phyloP scores from a whole-genome alignment of 345 rosid species.

The Lepidium didymum region DNA sequence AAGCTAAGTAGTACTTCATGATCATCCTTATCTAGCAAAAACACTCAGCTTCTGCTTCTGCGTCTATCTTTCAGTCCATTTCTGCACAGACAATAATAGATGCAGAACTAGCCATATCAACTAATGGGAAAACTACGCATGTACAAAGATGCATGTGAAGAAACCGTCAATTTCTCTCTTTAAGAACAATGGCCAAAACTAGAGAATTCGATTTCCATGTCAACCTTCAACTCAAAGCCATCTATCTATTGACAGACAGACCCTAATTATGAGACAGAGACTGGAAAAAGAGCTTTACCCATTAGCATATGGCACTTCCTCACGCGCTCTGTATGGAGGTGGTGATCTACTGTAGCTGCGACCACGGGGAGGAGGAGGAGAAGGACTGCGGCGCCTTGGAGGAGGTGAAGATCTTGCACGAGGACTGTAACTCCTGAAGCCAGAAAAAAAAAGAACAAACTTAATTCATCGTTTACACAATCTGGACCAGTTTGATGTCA shows the following conservation, averaged over 20 bases:
- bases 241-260: not conserved
- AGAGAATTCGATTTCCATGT: not conserved
- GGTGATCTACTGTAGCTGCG: slow-evolving; percentile 92
- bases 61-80: slow-evolving; percentile 75
- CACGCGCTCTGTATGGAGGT: slow-evolving; percentile 69
- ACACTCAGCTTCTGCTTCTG: slow-evolving; percentile 83
- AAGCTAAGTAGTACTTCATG: slow-evolving; percentile 8
- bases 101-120: not conserved
- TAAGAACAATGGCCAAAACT: not conserved
- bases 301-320: slow-evolving; percentile 78
- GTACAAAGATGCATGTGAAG: not conserved
- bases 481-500: not conserved
- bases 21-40: slow-evolving; percentile 6
- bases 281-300: slow-evolving; percentile 45
- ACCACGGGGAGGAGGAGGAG: slow-evolving; percentile 61
- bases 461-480: not conserved
- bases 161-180: not conserved
- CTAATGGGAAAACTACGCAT: not conserved
- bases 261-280: not conserved
- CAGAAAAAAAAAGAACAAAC: not conserved
- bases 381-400: slow-evolving; percentile 73
- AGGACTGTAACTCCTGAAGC: slow-evolving; percentile 79
- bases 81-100: slow-evolving; percentile 40
- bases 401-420: slow-evolving; percentile 62
- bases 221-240: not conserved